Evolutionary conservation across 345 rosid genomes (phyloP), one percentile per base, ranked within the genome.

Genomic region (Pistacia vera): DNA sequence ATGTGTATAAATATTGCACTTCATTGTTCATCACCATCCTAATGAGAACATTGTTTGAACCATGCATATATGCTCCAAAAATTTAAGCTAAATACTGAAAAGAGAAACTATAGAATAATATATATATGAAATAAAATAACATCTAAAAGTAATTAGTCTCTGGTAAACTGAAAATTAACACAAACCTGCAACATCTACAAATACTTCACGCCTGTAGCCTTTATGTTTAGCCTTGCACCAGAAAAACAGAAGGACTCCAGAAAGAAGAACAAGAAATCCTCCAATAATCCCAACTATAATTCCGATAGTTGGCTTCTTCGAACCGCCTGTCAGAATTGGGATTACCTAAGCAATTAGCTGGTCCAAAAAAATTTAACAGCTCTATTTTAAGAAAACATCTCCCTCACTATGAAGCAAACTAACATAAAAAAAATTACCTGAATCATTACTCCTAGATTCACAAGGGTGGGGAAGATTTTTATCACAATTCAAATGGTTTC

Each of bases 151-250:
- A n/a, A n/a, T 62, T 5, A 52, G 55, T 48, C 73, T 28, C 10
- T 12, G 63, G 8, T 33, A 25, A 70, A 48, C 30, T 55, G 52
- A 76, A 76, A 63, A 33, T 36, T 63, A 81, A 59, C 59, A 68
- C 85, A 71, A 71, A 93, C 98, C 98, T 90, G 98, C 85, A 72
- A 95, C 99, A 85, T 95, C 99, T n/a, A 90, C 98, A 73, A 85
- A 95, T 3, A 86, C 90, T 80, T 95, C 99, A 59, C 85, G 91
- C 74, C 60, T 93, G 7, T 20, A 59, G 75, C 94, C 88, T 83
- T 83, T 88, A 68, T 79, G 86, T 79, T 82, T 88, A 81, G 89
- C 85, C 86, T 83, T 91, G 85, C 81, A 93, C 75, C 89, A 57
- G 55, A 85, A 78, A 78, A 88, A 84, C 66, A 91, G 66, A 70